Evolutionary conservation across 768 basidiomycete genomes (phyloP).

Genomic region (Auriscalpium vulgare): DNA sequence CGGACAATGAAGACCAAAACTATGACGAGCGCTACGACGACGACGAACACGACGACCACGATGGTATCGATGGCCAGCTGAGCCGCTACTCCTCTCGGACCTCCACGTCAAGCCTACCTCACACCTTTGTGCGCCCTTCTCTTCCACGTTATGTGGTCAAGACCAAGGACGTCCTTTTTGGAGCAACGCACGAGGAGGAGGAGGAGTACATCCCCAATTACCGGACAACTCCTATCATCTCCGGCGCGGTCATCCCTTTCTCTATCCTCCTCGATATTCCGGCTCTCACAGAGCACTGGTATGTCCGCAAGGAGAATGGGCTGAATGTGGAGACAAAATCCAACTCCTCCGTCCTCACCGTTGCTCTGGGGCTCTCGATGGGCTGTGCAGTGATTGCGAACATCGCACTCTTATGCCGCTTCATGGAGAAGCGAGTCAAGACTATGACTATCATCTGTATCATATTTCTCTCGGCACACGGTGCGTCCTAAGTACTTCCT

Average conservation of each 20-base stretch:
- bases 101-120: background rate
- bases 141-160: slow-evolving; percentile 11
- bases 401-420: slow-evolving; percentile 55
- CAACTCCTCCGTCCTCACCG: slow-evolving; percentile 52
- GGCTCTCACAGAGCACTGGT: slow-evolving; percentile 71
- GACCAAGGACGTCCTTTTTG: slow-evolving; percentile 15
- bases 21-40: background rate
- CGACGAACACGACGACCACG: slow-evolving; percentile 2
- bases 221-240: slow-evolving; percentile 55
- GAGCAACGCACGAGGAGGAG: slow-evolving; percentile 17
- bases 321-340: slow-evolving; percentile 36
- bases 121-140: slow-evolving; percentile 1
- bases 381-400: slow-evolving; percentile 63
- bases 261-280: slow-evolving; percentile 80
- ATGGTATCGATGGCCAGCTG: background rate
- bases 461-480: slow-evolving; percentile 60
- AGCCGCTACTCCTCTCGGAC: background rate
- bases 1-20: background rate
- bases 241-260: slow-evolving; percentile 65
- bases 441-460: slow-evolving; percentile 57
- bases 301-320: slow-evolving; percentile 45
- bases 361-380: slow-evolving; percentile 61
- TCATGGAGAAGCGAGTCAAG: slow-evolving; percentile 61
- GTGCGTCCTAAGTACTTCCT: slow-evolving; percentile 28
- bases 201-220: slow-evolving; percentile 42